These are phyloP conservation scores for Camelina sativa DNA, from an alignment of 345 rosid species.

Conservation along the genomic window DNA sequence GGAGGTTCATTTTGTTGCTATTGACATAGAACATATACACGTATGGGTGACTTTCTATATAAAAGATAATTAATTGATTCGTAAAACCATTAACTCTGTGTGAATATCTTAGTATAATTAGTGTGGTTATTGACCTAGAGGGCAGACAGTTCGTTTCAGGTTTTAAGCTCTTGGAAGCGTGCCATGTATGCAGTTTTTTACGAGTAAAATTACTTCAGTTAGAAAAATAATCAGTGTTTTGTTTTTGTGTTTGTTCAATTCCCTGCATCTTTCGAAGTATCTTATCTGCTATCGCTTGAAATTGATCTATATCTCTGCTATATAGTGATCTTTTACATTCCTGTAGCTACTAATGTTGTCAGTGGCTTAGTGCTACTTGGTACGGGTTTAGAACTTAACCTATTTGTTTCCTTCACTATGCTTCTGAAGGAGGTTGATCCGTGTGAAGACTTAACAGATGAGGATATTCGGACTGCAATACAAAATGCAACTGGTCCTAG, in stretches of 20 bases:
- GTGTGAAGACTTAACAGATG: slow-evolving; percentile 92
- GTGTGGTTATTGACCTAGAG: slow-evolving; percentile 14
- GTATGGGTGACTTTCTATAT: background rate
- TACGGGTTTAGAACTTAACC: background rate
- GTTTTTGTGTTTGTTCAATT: background rate
- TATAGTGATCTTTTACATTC: slow-evolving; percentile 4
- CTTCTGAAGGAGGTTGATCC: slow-evolving; percentile 88
- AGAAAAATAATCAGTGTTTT: background rate
- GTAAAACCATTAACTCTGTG: background rate
- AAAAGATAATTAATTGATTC: background rate
- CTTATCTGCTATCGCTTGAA: background rate
- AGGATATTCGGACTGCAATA: slow-evolving; percentile 90
- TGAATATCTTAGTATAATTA: slow-evolving; percentile 11
- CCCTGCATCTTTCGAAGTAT: background rate
- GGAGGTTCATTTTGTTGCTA: slow-evolving; percentile 5
- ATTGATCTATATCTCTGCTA: background rate
- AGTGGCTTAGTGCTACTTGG: background rate
- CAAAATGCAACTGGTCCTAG: slow-evolving; percentile 97
- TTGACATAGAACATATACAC: background rate
- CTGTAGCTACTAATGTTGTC: slow-evolving; percentile 4
- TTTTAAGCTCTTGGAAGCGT: slow-evolving; percentile 6
- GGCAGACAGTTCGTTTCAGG: background rate
- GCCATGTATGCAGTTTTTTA: background rate
- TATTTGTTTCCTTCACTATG: slow-evolving; percentile 11
- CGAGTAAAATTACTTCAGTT: background rate